Evolutionary conservation across 73 alveolate species (phyloP).

Genomic region (Breviolum minutum): DNA sequence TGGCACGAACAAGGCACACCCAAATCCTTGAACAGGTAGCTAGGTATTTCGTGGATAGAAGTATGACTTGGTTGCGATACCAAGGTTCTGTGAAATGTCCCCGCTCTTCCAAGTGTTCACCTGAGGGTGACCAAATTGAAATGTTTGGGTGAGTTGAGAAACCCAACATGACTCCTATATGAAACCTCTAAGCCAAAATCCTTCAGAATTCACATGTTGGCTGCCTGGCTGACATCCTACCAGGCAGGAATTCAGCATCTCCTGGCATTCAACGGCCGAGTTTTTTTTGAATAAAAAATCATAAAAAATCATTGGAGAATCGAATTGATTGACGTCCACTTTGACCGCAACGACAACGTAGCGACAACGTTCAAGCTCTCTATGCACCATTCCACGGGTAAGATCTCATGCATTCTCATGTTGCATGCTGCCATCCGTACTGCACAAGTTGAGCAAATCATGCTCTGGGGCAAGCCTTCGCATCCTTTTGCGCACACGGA

Average conservation of each 20-base stretch:
- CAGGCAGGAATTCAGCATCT: conserved; percentile 28
- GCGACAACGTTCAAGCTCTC: background rate
- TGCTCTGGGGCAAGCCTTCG: background rate
- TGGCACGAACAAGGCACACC: background rate
- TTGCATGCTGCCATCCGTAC: background rate
- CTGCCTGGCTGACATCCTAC: conserved; percentile 7
- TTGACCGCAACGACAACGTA: background rate
- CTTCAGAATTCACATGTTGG: no score
- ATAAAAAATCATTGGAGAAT: background rate
- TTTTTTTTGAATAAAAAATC: no score
- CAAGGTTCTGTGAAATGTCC: conserved; percentile 9
- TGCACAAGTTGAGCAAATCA: background rate
- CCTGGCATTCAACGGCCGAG: background rate
- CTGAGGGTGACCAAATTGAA: background rate
- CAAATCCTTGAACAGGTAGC: background rate
- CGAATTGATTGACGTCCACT: background rate
- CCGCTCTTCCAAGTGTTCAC: background rate
- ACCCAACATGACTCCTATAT: no score
- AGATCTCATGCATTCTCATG: background rate
- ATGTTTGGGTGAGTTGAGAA: no score
- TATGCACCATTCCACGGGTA: background rate
- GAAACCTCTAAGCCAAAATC: no score
- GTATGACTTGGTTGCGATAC: no score
- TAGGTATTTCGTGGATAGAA: no score
- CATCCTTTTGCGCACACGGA: background rate